These are phyloP conservation scores for Gaeumannomyces sp. DNA, from an alignment of 2,329 filamentous ascomycete genomes.

Conservation along the genomic window DNA sequence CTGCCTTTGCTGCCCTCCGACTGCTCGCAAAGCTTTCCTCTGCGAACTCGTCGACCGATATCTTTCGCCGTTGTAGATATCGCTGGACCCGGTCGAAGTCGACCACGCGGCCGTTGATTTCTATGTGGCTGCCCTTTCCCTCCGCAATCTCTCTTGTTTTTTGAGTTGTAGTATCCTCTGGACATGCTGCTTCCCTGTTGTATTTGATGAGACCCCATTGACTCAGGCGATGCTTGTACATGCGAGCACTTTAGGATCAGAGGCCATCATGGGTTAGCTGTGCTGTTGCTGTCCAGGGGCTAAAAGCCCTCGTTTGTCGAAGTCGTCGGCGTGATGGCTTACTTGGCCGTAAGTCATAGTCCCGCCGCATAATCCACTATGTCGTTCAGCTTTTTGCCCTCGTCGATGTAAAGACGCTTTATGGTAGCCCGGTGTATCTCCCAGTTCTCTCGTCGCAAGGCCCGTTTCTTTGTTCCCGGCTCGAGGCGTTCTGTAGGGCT, in stretches of 20 bases:
- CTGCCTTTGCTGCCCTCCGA: background rate
- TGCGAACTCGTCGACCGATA: slow-evolving; percentile 3
- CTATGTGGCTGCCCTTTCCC: slow-evolving; percentile 5
- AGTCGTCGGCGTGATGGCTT: background rate
- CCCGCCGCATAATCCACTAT: slow-evolving; percentile 8
- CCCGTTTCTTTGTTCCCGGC: slow-evolving; percentile 3
- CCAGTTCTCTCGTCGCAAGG: slow-evolving; percentile 7
- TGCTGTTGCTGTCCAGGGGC: background rate
- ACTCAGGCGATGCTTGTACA: slow-evolving; percentile 10
- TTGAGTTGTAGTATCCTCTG: slow-evolving; percentile 5
- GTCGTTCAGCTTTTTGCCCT: slow-evolving; percentile 6
- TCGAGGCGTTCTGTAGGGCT: background rate
- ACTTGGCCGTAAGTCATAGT: slow-evolving; percentile 8
- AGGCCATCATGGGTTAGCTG: background rate
- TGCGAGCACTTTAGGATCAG: background rate
- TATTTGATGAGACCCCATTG: slow-evolving; percentile 11
- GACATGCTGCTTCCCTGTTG: slow-evolving; percentile 8
- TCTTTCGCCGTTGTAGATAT: slow-evolving; percentile 4
- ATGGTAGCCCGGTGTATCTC: slow-evolving; percentile 5
- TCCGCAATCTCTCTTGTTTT: slow-evolving; percentile 6
- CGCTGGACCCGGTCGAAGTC: slow-evolving; percentile 7
- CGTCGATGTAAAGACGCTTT: slow-evolving; percentile 9
- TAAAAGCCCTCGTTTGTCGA: background rate
- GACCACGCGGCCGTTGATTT: slow-evolving; percentile 10
- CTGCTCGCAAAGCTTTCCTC: background rate